phyloP scores from a whole-genome alignment of 768 basidiomycete species.

The Mycena epipterygia region DNA sequence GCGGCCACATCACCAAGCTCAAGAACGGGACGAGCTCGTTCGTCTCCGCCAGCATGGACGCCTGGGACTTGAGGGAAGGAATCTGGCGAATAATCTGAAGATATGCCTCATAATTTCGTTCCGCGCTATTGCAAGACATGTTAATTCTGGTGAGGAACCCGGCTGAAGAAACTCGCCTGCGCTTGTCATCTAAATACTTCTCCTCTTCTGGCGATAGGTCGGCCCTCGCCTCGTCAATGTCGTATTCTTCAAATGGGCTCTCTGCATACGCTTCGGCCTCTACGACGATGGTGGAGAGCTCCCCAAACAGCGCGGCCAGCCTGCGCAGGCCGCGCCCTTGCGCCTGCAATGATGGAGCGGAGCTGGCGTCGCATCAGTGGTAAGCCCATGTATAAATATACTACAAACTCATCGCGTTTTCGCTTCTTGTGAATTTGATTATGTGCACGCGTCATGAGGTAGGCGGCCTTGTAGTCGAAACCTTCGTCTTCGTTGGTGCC shows the following conservation, averaged over 20 bases:
- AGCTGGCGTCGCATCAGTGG: neutral
- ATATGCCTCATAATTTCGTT: constrained; percentile 15
- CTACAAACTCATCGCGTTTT: neutral
- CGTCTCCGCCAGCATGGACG: neutral
- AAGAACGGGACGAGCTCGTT: neutral
- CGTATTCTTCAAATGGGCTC: constrained; percentile 11
- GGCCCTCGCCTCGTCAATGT: neutral
- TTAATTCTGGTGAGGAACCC: neutral
- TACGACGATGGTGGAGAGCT: constrained; percentile 2
- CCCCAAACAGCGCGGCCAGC: constrained; percentile 16
- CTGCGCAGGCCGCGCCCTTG: constrained; percentile 5
- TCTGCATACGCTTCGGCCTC: constrained; percentile 1
- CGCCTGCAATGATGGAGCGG: neutral
- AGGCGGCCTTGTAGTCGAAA: neutral
- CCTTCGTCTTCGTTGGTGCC: neutral
- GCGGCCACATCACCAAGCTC: neutral
- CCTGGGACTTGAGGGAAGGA: neutral
- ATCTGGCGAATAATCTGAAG: neutral
- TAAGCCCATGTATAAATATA: neutral
- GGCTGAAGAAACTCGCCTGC: neutral
- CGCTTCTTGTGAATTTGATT: neutral
- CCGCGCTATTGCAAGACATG: neutral
- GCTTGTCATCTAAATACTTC: constrained; percentile 6
- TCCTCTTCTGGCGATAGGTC: neutral
- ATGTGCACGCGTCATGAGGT: neutral